Evolutionary conservation across 208 protist genomes (phyloP).

Genomic region (Leishmania lainsoni): DNA sequence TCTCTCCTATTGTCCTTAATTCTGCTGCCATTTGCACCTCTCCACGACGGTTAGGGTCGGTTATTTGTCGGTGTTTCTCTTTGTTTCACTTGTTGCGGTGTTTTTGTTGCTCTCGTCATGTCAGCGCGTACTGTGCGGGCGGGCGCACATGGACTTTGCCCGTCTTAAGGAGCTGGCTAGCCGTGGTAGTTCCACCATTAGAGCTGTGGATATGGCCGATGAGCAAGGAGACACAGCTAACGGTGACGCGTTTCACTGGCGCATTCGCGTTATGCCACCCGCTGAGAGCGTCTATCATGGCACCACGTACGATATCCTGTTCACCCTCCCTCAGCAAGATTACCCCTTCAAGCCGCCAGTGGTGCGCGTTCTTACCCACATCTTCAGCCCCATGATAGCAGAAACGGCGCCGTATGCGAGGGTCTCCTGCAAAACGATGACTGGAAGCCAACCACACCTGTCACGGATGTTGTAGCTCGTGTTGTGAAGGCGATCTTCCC

Average conservation of each 20-base stretch:
- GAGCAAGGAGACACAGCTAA: slow-evolving; percentile 11
- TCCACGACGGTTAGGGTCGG: not conserved
- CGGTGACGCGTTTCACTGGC: slow-evolving; percentile 53
- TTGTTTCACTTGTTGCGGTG: not conserved
- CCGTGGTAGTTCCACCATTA: slow-evolving; percentile 3
- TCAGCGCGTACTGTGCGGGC: slow-evolving; percentile 26
- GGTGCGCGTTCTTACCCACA: slow-evolving; percentile 48
- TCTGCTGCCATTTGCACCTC: not conserved
- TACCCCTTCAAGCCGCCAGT: slow-evolving; percentile 70
- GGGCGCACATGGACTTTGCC: slow-evolving; percentile 45
- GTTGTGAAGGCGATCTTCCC: slow-evolving; percentile 53
- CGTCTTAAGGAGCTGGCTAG: slow-evolving; percentile 23
- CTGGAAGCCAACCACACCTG: slow-evolving; percentile 51
- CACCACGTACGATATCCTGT: slow-evolving; percentile 43
- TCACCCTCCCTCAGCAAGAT: slow-evolving; percentile 38
- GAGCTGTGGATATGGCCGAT: slow-evolving; percentile 15
- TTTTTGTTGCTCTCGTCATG: slow-evolving; percentile 10
- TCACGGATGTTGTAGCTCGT: slow-evolving; percentile 33
- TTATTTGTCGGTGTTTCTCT: not conserved
- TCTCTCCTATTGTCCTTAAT: not conserved
- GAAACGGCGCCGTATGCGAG: slow-evolving; percentile 54
- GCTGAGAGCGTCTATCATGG: slow-evolving; percentile 51
- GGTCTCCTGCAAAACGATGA: slow-evolving; percentile 35
- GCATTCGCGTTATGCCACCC: slow-evolving; percentile 38
- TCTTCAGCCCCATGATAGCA: slow-evolving; percentile 69